Evolutionary conservation across 1,284 basidiomycete genomes (phyloP), one percentile per base, ranked within the genome.

Genomic region (Malassezia vespertilionis): DNA sequence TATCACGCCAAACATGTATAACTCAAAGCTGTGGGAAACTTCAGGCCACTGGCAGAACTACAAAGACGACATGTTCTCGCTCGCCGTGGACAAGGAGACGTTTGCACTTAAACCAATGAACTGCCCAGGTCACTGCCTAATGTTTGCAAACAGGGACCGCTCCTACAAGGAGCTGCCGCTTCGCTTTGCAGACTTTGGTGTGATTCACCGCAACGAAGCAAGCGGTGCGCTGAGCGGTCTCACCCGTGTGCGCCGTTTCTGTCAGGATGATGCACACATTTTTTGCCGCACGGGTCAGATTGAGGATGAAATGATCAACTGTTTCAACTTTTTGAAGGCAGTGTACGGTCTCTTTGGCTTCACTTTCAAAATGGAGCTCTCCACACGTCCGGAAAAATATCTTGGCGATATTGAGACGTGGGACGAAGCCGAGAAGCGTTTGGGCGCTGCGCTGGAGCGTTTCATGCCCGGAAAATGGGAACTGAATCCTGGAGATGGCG

Each of bases 311-410:
- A 84, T 97, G 49, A 77, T 78, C 40, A 77, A 77, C 6, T 77
- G 93, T 53, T 97, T 97, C 67, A 86, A 96, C 68, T 96, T 99
- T 75, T 83, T 97, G 77, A 79, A 84, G 39, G 38, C 38, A 57
- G 80, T 95, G 24, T 99, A 99, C 71, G 87, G 87, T 35, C 75
- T 87, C n/a, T 96, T 97, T 61, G 93, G 91, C 5, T 93, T 97
- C 72, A 82, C 85, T n/a, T 96, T 95, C 79, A 81, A 82, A 62
- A 80, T 97, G 54, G 87, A 93, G 68, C 78, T 99, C 10, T 96
- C 90, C 39, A 99, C 93, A 2, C 81, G 93, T 33, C 93, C 93
- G 0, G 88, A 95, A 26, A 96, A 96, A 70, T 87, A 79, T 73
- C 80, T 97, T 23, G 93, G 93, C 39, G 78, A 82, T 23, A 77